Base-by-base conservation (phyloP, 805 yeast species). In the Naumovozyma dairenensis region DNA sequence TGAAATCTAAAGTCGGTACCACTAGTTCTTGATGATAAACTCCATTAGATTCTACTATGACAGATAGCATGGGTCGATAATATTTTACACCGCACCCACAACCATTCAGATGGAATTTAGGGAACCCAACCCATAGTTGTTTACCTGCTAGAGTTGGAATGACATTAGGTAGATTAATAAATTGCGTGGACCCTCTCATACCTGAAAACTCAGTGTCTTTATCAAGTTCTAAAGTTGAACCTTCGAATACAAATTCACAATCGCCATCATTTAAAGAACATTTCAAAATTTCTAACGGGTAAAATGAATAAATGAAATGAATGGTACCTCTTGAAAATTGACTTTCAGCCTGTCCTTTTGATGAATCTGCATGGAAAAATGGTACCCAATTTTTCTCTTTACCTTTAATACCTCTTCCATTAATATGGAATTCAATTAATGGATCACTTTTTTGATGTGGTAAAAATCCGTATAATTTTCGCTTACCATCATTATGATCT, bases 321-420 rank as follows among this genome's bases (percentile, higher is more conserved):
- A 43, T 28, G 22, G 22, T 36, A 16, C 46, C 46, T 22, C 39
- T 40, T 9, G 49, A 59, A 5, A 44, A 31, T 3, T 53, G 16
- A 16, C 25, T 22, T 24, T 27, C 26, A 6, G 28, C 25, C 12
- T 29, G 25, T 15, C 32, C 20, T 21, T 30, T 28, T 29, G 5
- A 10, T 10, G 13, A 6, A 10, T 18, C 18, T 12, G 6, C 13
- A 20, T 21, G 30, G 37, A 40, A 38, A 16, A 45, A 43, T 10
- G 44, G 46, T 1, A 42, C 32, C 41, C 44, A 42, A 32, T 38
- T 42, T 21, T 37, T 39, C 19, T 43, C 40, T 3, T 21, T 32
- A 6, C 26, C 28, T 18, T 29, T 37, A 8, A 33, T 29, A 8
- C 29, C 25, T 16, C 39, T 34, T 12, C 34, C 37, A 14, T 29